phyloP scores from a whole-genome alignment of 352 stramenopile genomes.

The Blastocystis sp. region DNA sequence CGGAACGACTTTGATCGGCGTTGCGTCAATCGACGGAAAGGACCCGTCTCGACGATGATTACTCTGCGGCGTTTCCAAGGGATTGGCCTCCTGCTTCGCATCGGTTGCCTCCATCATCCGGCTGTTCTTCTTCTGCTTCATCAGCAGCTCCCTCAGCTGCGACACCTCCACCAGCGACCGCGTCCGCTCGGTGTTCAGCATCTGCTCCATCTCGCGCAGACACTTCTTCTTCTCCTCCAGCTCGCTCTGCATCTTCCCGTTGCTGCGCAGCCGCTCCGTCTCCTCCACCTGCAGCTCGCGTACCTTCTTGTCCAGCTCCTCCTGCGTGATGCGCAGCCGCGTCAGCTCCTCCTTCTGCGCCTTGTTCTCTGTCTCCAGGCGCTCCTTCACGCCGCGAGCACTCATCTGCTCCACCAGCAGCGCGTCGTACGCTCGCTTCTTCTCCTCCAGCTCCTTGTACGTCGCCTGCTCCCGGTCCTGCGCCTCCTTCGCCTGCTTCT shows the following conservation, averaged over 20 bases:
- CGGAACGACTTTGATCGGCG: conserved; percentile 25
- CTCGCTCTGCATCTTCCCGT: conserved; percentile 3
- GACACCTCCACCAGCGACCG: conserved; percentile 32
- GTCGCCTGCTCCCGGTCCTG: conserved; percentile 11
- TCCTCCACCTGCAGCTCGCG: conserved; percentile 16
- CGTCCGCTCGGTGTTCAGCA: conserved; percentile 42
- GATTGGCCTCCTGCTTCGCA: background rate
- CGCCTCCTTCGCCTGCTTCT: conserved; percentile 43
- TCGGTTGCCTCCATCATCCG: background rate
- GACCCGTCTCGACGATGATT: background rate
- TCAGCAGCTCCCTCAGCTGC: conserved; percentile 16
- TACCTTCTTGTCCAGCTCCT: conserved; percentile 41
- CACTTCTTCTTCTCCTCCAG: conserved; percentile 45
- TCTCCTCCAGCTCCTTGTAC: conserved; percentile 41
- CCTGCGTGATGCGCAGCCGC: conserved; percentile 2
- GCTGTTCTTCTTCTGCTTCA: conserved; percentile 1
- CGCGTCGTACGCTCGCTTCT: conserved; percentile 24
- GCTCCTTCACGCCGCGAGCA: background rate
- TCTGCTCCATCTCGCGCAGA: conserved; percentile 33
- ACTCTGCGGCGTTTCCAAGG: background rate
- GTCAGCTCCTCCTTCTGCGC: conserved; percentile 1
- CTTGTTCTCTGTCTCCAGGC: conserved; percentile 17
- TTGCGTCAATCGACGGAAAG: conserved; percentile 48
- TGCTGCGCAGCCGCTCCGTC: conserved; percentile 10
- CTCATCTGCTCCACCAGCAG: conserved; percentile 43